phyloP scores from a whole-genome alignment of 441 rosid species.

The Theobroma grandiflorum region DNA sequence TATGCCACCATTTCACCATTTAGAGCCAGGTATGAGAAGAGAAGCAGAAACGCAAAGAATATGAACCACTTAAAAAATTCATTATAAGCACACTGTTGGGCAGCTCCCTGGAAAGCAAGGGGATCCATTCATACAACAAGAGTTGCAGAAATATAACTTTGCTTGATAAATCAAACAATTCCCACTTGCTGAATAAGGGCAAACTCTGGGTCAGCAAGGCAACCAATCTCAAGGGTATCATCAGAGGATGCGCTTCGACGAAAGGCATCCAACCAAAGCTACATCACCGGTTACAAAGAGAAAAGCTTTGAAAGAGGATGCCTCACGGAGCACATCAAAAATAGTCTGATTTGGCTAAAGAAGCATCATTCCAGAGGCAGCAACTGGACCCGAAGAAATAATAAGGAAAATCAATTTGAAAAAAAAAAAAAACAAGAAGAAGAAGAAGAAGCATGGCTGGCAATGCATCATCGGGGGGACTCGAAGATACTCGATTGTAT shows the following conservation, averaged over 20 bases:
- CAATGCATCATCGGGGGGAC: constrained; percentile 31
- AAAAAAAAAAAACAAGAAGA: background rate
- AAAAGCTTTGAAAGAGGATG: constrained; percentile 29
- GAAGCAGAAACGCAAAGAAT: background rate
- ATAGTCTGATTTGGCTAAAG: constrained; percentile 62
- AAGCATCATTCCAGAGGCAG: constrained; percentile 54
- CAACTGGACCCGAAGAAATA: background rate
- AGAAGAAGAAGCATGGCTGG: constrained; percentile 44
- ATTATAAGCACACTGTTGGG: background rate
- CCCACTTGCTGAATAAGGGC: background rate
- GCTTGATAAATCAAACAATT: background rate
- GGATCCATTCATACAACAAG: background rate
- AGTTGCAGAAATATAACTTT: background rate
- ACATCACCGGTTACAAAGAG: constrained; percentile 21
- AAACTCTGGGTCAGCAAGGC: constrained; percentile 52
- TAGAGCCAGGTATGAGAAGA: background rate
- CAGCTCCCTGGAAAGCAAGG: background rate
- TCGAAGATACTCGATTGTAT: constrained; percentile 83
- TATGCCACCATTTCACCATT: background rate
- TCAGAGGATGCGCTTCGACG: constrained; percentile 54
- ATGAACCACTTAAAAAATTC: background rate
- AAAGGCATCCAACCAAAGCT: constrained; percentile 36
- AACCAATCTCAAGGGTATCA: constrained; percentile 54
- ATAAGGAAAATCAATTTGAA: background rate
- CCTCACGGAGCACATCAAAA: constrained; percentile 51